Base-by-base conservation (phyloP, 352 stramenopile species). In the Achlya hypogyna region DNA sequence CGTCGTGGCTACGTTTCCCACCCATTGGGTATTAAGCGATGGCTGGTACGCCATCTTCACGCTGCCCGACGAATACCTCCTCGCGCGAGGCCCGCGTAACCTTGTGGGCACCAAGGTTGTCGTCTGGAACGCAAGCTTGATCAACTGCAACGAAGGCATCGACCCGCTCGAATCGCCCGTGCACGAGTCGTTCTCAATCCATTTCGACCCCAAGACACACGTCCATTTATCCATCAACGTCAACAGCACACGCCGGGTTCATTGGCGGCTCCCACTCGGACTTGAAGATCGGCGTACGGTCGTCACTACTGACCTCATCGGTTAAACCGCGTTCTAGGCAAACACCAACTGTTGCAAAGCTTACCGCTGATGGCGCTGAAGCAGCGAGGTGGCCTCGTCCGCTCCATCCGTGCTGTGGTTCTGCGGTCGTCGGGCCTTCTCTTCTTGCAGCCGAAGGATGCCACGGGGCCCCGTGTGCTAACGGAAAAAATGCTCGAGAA, bases 41-140 rank as follows among this genome's bases (percentile, higher is more conserved):
- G 82, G 82, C 25, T 88, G 82, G 82, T 87, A 91, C 69, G 78
- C 72, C 28, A 69, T 88, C 4, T 86, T 88, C 35, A 79, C 72
- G 25, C 69, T 88, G 14, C 79, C 81, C 42, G 81, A 88, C 59
- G 42, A 62, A 10, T 60, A 72, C 6, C 58, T 89, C 31, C 70
- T 71, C 28, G 69, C 67, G n/a, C 62, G 86, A 66, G 43, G 47
- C 9, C 73, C 69, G 3, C 69, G 71, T 12, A 69, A 63, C 16
- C 65, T 89, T 28, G 59, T 86, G 29, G 83, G 83, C 16, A 79
- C 72, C 23, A 91, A 91, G 72, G 45, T 91, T 25, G 78, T 77
- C 16, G 75, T 76, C 6, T 91, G 81, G 83, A 88, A 88, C 72
- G 75, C 83, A 38, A 71, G 71, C 4, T 43, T 91, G 40, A 77